These are phyloP conservation scores for Cyberlindnera japonica DNA, from an alignment of 805 yeast species.

Conservation along the genomic window DNA sequence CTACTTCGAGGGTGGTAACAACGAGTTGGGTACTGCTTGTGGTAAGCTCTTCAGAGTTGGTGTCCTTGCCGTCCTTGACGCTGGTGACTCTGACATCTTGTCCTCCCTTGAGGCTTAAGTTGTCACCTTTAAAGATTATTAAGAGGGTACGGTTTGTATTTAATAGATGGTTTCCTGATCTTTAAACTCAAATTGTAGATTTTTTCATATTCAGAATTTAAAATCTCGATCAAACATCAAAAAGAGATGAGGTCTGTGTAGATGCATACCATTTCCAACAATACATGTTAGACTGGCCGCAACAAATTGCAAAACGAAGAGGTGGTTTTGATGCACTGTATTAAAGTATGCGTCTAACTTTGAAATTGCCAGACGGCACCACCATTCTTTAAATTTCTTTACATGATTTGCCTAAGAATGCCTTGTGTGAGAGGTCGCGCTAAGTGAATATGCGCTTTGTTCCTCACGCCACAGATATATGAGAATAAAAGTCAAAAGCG, in stretches of 20 bases:
- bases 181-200: background rate
- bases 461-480: constrained; percentile 6
- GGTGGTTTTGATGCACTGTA: no score
- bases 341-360: no score
- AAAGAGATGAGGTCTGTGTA: no score
- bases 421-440: constrained; percentile 3
- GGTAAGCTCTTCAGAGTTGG: constrained; percentile 99
- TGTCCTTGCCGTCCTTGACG: constrained; percentile 91
- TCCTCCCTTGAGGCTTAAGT: constrained; percentile 39
- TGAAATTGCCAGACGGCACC: no score
- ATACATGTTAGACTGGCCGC: no score
- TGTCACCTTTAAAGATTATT: constrained; percentile 5
- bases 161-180: constrained; percentile 7
- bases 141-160: constrained; percentile 1
- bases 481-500: background rate
- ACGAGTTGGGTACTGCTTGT: constrained; percentile 99
- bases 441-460: constrained; percentile 10
- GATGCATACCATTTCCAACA: no score
- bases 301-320: no score
- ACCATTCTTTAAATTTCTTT: no score
- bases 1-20: constrained; percentile 99
- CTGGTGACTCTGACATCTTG: constrained; percentile 99
- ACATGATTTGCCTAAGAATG: background rate
- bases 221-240: no score
- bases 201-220: no score